Evolutionary conservation across 805 yeast species (phyloP).

Genomic region (Kuraishia molischiana): DNA sequence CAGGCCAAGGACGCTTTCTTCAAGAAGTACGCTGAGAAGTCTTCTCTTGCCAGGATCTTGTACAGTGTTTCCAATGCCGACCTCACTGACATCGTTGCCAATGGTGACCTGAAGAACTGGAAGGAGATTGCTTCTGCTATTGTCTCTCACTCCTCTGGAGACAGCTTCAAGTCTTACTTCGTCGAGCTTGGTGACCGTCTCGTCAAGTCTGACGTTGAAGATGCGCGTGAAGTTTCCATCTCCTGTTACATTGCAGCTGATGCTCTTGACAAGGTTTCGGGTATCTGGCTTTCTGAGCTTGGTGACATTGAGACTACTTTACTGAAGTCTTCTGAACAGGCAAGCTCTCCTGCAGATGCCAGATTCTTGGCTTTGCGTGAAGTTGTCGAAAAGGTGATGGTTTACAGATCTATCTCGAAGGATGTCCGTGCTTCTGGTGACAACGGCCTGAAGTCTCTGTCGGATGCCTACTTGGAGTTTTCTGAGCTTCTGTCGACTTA

Average conservation of each 20-base stretch:
- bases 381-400: constrained; percentile 76
- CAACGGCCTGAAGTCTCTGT: constrained; percentile 37
- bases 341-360: constrained; percentile 67
- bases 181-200: constrained; percentile 74
- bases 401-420: constrained; percentile 48
- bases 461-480: constrained; percentile 68
- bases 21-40: constrained; percentile 36
- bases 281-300: constrained; percentile 76
- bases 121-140: constrained; percentile 67
- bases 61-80: constrained; percentile 48
- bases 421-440: constrained; percentile 23
- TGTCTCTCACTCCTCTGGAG: constrained; percentile 40
- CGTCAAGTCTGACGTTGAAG: constrained; percentile 26
- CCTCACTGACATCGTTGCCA: constrained; percentile 60
- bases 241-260: constrained; percentile 72
- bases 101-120: constrained; percentile 78
- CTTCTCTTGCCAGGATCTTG: constrained; percentile 64
- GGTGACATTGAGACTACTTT: constrained; percentile 28
- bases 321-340: constrained; percentile 35
- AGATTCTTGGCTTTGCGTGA: constrained; percentile 73
- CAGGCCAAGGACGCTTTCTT: constrained; percentile 70
- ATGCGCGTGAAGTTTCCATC: constrained; percentile 64
- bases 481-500: constrained; percentile 68
- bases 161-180: constrained; percentile 44
- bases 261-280: constrained; percentile 68